Percentiles rank a stretch among this genome's conserved stretches.
These are phyloP conservation scores for Paecilomyces fulvus DNA, from an alignment of 2,329 filamentous ascomycete genomes.

Conservation along the genomic window DNA sequence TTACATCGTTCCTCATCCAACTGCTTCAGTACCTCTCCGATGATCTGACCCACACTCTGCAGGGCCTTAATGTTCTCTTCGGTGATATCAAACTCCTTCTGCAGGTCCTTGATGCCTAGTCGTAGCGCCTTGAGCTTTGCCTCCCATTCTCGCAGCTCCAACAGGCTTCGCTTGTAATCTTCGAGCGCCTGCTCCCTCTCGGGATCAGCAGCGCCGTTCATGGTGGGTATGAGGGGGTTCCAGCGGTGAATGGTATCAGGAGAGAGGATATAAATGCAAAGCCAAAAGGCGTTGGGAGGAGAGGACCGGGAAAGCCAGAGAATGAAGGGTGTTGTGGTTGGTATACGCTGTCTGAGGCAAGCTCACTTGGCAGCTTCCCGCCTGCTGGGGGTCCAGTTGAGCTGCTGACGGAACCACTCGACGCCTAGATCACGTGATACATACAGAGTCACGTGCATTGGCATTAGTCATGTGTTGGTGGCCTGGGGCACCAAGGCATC, in stretches of 20 bases:
- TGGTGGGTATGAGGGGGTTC: constrained; percentile 14
- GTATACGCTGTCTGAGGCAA: background rate
- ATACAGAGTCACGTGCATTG: background rate
- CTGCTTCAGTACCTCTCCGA: constrained; percentile 97
- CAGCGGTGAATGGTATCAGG: background rate
- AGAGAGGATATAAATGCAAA: background rate
- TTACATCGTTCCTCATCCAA: constrained; percentile 96
- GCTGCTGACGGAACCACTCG: background rate
- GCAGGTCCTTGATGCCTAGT: constrained; percentile 89
- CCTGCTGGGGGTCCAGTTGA: background rate
- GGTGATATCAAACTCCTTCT: constrained; percentile 91
- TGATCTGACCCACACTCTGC: constrained; percentile 98
- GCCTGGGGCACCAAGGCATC: constrained; percentile 4
- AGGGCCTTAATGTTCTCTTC: constrained; percentile 99
- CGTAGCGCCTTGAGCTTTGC: constrained; percentile 91
- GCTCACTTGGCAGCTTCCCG: background rate
- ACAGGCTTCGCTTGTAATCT: constrained; percentile 69
- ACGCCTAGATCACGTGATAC: background rate
- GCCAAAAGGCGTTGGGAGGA: background rate
- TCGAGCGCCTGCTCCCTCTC: constrained; percentile 61
- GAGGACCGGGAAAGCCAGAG: background rate
- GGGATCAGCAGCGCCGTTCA: constrained; percentile 39
- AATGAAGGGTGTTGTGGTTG: background rate
- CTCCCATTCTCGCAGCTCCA: constrained; percentile 98
- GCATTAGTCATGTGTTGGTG: background rate